Conservation (phyloP, 2,329 filamentous ascomycete genomes). For the Dothidotthia symphoricarpi region DNA sequence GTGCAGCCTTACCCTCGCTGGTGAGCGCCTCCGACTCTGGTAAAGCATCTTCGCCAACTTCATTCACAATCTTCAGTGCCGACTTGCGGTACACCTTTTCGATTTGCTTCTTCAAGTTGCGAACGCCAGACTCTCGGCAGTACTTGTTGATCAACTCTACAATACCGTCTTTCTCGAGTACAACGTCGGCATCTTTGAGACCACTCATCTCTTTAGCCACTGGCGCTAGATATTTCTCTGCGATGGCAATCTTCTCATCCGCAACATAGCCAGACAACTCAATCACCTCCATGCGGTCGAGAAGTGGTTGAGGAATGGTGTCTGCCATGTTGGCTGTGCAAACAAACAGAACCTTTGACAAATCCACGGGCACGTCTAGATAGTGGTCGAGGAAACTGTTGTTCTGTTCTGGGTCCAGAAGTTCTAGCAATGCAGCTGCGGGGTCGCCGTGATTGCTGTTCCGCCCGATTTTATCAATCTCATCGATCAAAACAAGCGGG, state of each 20-base stretch:
- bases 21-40: conserved; percentile 80
- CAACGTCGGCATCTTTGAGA: conserved; percentile 85
- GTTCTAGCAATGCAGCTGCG: conserved; percentile 85
- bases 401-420: conserved; percentile 97
- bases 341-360: conserved; percentile 96
- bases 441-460: conserved; percentile 91
- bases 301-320: conserved; percentile 87
- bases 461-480: conserved; percentile 96
- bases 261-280: conserved; percentile 93
- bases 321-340: conserved; percentile 99
- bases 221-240: conserved; percentile 86
- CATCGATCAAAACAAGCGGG: conserved; percentile 91
- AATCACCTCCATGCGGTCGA: conserved; percentile 98
- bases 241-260: conserved; percentile 98
- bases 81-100: conserved; percentile 99
- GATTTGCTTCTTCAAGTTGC: conserved; percentile 98
- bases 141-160: conserved; percentile 98
- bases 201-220: conserved; percentile 93
- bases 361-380: conserved; percentile 94
- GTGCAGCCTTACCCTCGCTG: conserved; percentile 76
- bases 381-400: conserved; percentile 97
- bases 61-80: conserved; percentile 93
- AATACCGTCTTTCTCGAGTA: conserved; percentile 80
- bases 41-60: conserved; percentile 80
- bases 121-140: conserved; percentile 93